Base-by-base conservation (phyloP, 768 basidiomycete species). In the Xanthoconium purpureum region DNA sequence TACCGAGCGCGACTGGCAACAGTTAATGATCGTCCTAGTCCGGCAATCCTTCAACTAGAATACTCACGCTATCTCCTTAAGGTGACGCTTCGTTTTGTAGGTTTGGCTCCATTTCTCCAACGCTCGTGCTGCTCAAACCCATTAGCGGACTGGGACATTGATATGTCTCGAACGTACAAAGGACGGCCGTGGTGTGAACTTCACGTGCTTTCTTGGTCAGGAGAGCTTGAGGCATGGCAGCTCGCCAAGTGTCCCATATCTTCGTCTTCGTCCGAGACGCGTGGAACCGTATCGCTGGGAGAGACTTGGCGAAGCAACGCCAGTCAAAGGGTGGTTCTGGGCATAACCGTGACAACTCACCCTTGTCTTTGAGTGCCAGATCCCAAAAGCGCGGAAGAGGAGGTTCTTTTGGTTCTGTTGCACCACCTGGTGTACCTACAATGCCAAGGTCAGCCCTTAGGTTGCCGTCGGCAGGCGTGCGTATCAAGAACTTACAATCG, bases 61-160 rank as follows among this genome's bases (percentile, higher is more conserved):
- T 50, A 84, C 90, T 77, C 69, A 94, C 91, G 88, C 89, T 47
- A 91, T 85, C 50, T 91, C 89, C 69, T 89, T 91, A 40, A 87
- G 78, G 39, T 87, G 85, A 40, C 85, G 78, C 66, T 87, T 90
- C 17, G 83, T 84, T 65, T 80, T 80, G 60, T 89, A 83, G 14
- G 76, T 76, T 66, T 85, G 80, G n/a, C 77, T 61, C 92, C 92
- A 94, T 55, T 76, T 83, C 43, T 79, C 78, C 46, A 91, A 77
- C 42, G 67, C 77, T 78, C 54, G 76, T 84, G 90, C 64, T 50
- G 48, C 36, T 47, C 47, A 38, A 29, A 58, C 50, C 56, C 38
- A 46, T 60, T 48, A 63, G 58, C 44, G 50, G 52, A 43, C 18
- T 28, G n/a, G 30, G 15, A 36, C 17, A 44, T 40, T 20, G 47